Conservation (phyloP, 495 filamentous ascomycete genomes). For the Xylaria castorea region DNA sequence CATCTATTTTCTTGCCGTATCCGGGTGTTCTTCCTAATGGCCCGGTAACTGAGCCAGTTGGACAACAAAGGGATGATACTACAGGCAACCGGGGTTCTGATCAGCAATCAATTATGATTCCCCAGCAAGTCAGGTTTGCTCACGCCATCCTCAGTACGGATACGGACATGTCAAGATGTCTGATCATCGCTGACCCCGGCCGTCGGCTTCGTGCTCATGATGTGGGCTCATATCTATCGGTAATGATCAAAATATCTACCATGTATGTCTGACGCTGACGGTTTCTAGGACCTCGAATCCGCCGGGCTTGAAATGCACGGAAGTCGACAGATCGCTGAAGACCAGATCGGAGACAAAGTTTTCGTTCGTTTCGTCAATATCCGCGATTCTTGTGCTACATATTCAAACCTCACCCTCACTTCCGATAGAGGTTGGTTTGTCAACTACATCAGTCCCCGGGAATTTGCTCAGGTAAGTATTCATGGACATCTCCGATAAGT, state of each 20-base stretch:
- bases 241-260: constrained; percentile 30
- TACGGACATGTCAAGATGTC: constrained; percentile 46
- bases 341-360: constrained; percentile 41
- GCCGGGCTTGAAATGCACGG: constrained; percentile 39
- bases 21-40: constrained; percentile 33
- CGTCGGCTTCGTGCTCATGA: constrained; percentile 36
- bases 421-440: constrained; percentile 57
- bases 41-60: constrained; percentile 34
- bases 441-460: constrained; percentile 54
- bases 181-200: constrained; percentile 42
- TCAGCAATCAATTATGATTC: constrained; percentile 1
- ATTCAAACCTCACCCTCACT: constrained; percentile 48
- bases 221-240: constrained; percentile 47
- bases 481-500: background rate
- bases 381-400: constrained; percentile 58
- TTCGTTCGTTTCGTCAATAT: constrained; percentile 65
- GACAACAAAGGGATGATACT: constrained; percentile 24
- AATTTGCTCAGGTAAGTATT: constrained; percentile 47
- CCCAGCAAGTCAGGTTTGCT: constrained; percentile 21
- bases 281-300: constrained; percentile 44
- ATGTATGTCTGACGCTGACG: background rate
- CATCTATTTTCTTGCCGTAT: constrained; percentile 51
- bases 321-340: constrained; percentile 37
- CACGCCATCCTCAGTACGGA: constrained; percentile 46
- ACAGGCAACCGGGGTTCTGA: background rate